Conservation (phyloP, 306 rosid genomes). For the Sechiopsis laciniata region DNA sequence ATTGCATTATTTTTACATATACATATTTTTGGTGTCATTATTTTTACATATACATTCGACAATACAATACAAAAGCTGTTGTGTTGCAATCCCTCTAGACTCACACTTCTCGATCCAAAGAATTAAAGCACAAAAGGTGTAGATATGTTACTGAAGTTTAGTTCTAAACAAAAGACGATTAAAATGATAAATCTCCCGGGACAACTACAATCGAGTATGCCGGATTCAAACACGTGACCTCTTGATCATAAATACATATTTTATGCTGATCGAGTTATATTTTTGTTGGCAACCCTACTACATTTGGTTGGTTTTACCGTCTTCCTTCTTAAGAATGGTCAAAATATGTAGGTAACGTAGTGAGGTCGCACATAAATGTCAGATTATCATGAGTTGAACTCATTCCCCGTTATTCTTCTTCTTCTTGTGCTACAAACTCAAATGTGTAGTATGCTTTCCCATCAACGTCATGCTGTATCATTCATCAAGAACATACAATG, state of each 20-base stretch:
- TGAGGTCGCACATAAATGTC: too few relatives aligned
- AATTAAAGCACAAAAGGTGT: not conserved
- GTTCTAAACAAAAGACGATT: not conserved
- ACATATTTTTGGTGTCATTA: not conserved
- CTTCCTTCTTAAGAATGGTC: too few relatives aligned
- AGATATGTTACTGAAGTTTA: not conserved
- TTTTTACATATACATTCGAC: not conserved
- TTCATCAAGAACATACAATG: constrained; percentile 18
- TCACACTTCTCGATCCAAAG: not conserved
- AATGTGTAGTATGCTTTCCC: constrained; percentile 71
- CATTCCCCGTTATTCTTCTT: too few relatives aligned
- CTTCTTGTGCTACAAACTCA: constrained; percentile 81
- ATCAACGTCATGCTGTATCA: constrained; percentile 64
- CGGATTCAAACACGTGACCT: too few relatives aligned
- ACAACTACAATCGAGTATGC: too few relatives aligned
- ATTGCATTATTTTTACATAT: not conserved
- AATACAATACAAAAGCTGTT: not conserved
- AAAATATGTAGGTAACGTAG: too few relatives aligned
- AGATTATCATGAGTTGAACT: too few relatives aligned
- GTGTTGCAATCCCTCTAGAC: not conserved
- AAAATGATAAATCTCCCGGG: not conserved
- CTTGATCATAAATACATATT: too few relatives aligned
- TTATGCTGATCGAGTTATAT: too few relatives aligned
- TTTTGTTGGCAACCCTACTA: too few relatives aligned
- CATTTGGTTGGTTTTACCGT: too few relatives aligned